A percentile compares a stretch with the other conserved stretches of the same genome.
Conservation (phyloP, 2,329 filamentous ascomycete genomes). For the Fusarium verrucosum region DNA sequence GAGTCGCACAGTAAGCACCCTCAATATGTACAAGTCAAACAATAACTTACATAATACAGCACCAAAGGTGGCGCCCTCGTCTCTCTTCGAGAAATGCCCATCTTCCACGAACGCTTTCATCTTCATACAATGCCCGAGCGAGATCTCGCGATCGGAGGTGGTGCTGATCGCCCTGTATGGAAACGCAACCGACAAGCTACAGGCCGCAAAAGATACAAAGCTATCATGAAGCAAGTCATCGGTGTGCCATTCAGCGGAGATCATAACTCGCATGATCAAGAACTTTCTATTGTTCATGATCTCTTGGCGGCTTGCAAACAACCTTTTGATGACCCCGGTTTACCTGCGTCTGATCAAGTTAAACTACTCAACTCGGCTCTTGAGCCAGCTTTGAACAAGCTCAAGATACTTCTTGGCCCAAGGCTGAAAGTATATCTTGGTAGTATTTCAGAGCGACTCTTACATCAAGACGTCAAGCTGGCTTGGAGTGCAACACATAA, state of each 20-base stretch:
- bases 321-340: constrained; percentile 34
- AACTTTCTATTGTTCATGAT: constrained; percentile 44
- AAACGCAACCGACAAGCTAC: constrained; percentile 15
- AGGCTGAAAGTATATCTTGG: constrained; percentile 46
- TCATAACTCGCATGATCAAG: constrained; percentile 33
- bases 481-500: constrained; percentile 48
- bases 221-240: constrained; percentile 54
- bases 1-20: constrained; percentile 48
- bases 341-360: constrained; percentile 21
- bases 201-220: constrained; percentile 48
- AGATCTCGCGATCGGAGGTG: constrained; percentile 29
- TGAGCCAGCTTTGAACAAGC: constrained; percentile 17
- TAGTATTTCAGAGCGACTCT: constrained; percentile 45
- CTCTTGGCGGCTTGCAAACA: constrained; percentile 41
- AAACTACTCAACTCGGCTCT: constrained; percentile 24
- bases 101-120: constrained; percentile 35
- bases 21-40: not conserved
- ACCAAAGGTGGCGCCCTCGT: constrained; percentile 41
- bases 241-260: constrained; percentile 49
- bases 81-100: constrained; percentile 39
- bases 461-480: constrained; percentile 42
- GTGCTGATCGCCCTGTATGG: constrained; percentile 16
- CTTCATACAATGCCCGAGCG: constrained; percentile 32
- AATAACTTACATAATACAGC: constrained; percentile 19
- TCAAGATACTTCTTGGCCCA: constrained; percentile 40